Conservation (phyloP, 2,329 filamentous ascomycete species). For the Aureobasidium sp. region DNA sequence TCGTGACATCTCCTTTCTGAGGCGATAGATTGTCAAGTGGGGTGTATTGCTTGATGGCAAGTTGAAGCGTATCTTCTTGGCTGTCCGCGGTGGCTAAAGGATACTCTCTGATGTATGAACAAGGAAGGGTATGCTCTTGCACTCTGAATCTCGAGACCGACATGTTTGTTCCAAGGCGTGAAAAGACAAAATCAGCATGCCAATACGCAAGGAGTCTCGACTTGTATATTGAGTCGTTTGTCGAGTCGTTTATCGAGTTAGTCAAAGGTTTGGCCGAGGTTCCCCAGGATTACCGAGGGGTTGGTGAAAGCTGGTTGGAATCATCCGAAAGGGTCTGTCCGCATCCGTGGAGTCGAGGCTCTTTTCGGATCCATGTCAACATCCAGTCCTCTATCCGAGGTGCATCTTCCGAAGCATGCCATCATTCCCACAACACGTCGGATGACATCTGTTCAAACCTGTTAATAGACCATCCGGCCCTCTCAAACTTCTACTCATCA, state of each 20-base stretch:
- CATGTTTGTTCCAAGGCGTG: slow-evolving; percentile 24
- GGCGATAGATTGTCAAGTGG: slow-evolving; percentile 64
- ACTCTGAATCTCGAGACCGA: slow-evolving; percentile 51
- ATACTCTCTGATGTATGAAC: slow-evolving; percentile 77
- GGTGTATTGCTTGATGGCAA: slow-evolving; percentile 83
- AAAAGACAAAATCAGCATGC: too few relatives aligned
- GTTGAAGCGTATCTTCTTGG: slow-evolving; percentile 66
- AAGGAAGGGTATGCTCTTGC: slow-evolving; percentile 65
- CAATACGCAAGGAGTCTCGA: neutral
- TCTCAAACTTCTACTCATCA: too few relatives aligned
- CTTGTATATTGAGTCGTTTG: neutral
- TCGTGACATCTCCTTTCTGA: slow-evolving; percentile 69
- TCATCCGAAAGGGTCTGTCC: too few relatives aligned
- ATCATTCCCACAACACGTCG: too few relatives aligned
- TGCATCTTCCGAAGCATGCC: too few relatives aligned
- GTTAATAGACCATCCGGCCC: too few relatives aligned
- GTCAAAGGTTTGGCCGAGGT: slow-evolving; percentile 1
- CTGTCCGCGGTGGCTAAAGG: slow-evolving; percentile 61
- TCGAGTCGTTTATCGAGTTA: neutral
- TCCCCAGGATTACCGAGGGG: slow-evolving; percentile 5
- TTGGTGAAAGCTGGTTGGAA: too few relatives aligned
- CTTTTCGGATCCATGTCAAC: too few relatives aligned
- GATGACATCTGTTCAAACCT: too few relatives aligned
- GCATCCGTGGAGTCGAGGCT: too few relatives aligned
- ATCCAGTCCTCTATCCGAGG: too few relatives aligned